Evolutionary conservation across 208 protist species (phyloP), one percentile per base, ranked within the genome.

Genomic region (Phytomonas serpens): DNA sequence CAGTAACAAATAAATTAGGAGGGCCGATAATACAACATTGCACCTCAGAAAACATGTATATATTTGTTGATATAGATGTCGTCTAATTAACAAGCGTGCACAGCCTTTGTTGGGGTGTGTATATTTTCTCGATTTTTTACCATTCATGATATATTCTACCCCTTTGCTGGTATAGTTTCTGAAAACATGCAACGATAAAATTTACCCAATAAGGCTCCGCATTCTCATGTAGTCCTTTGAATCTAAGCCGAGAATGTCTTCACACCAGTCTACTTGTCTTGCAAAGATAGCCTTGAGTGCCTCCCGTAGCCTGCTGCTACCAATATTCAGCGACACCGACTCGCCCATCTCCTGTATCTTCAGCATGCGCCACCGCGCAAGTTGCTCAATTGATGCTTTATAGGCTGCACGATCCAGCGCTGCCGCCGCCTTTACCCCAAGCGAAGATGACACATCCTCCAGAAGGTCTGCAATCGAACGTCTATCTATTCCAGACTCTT

Each of bases 371-470:
- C 83, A 90, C 13, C 85, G 87, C 31, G 79, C 76, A 13, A 93
- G 79, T 66, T 77, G 67, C 29, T 73, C 77, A 67, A 93, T 76
- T 13, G 87, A 80, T 38, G 70, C 51, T 29, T 74, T 76, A 74
- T 86, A 90, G 30, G 85, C 87, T n/a, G 66, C 70, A 11, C 78
- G 74, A 65, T 93, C 87, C 0, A 93, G 69, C 52, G 87, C 80
- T 2, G 85, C 83, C 0, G 87, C 87, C 16, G 87, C 87, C 13
- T 77, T 75, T 13, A 85, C 90, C 40, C 87, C 87, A 57, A 93
- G 80, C 0, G 85, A 85, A 0, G 87, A 90, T 3, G 85, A 80
- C 11, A 93, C 81, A 69, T 93, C 88, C 66, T 90, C 88, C 29
- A 93, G 64, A 13, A 93, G 72, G 67, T 93, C 88, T 3, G 80